A percentile compares a stretch with the other conserved stretches of the same genome.
Conservation (phyloP, 495 filamentous ascomycete genomes). For the Penicillium soppii region DNA sequence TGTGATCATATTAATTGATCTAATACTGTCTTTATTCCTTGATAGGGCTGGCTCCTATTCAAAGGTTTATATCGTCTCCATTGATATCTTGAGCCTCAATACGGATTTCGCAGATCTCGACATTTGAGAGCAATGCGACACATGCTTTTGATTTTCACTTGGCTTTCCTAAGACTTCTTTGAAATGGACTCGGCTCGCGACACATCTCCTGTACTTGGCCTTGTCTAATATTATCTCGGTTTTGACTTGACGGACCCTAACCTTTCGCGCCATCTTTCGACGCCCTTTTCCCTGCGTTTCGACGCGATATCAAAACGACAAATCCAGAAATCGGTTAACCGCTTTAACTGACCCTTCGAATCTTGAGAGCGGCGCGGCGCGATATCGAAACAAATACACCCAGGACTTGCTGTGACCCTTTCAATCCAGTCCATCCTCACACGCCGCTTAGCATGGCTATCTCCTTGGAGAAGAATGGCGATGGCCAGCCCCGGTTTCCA, state of each 20-base stretch:
- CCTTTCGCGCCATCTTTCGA: not conserved
- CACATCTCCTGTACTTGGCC: not conserved
- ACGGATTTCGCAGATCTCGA: not conserved
- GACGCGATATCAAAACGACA: not conserved
- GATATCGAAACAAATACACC: not conserved
- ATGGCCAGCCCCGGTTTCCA: slow-evolving; percentile 56
- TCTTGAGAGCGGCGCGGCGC: not conserved
- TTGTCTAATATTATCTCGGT: not conserved
- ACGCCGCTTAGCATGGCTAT: slow-evolving; percentile 30
- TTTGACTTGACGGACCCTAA: not conserved
- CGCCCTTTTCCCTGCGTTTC: not conserved
- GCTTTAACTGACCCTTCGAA: not conserved
- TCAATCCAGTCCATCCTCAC: not conserved
- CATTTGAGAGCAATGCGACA: slow-evolving; percentile 7
- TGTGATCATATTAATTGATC: too few species aligned
- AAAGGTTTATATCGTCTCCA: not conserved
- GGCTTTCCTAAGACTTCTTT: not conserved
- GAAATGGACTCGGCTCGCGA: not conserved
- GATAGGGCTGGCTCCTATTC: slow-evolving; percentile 5
- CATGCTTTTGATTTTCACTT: slow-evolving; percentile 7
- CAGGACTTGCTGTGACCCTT: not conserved
- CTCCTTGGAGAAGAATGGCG: slow-evolving; percentile 30
- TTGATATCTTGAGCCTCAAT: not conserved
- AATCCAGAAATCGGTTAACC: too few species aligned
- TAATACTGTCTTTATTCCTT: not conserved